These are phyloP conservation scores for Hypomyces rosellus DNA, from an alignment of 2,329 filamentous ascomycete species.

Conservation along the genomic window DNA sequence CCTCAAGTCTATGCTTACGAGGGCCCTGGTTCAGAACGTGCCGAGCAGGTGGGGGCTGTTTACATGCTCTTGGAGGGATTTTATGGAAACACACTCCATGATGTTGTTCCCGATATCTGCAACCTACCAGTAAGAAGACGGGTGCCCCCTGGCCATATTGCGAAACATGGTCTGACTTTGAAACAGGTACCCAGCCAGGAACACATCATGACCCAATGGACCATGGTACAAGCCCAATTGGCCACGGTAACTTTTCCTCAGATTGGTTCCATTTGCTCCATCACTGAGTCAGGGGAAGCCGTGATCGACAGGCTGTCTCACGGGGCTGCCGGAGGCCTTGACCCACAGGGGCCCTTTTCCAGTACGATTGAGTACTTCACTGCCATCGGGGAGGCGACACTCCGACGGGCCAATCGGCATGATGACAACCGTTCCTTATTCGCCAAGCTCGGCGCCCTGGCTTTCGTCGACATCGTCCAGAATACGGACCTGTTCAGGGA, in stretches of 20 bases:
- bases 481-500: too few species aligned
- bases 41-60: constrained; percentile 9
- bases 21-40: not conserved
- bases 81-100: constrained; percentile 17
- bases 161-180: too few species aligned
- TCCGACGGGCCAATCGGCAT: too few species aligned
- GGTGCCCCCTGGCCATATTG: too few species aligned
- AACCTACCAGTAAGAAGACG: constrained; percentile 12
- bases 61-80: constrained; percentile 24
- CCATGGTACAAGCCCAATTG: constrained; percentile 14
- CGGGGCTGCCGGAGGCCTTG: constrained; percentile 1
- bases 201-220: too few species aligned
- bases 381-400: too few species aligned
- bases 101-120: constrained; percentile 15
- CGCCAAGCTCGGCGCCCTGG: too few species aligned
- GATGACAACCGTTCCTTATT: too few species aligned
- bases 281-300: constrained; percentile 15
- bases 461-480: too few species aligned
- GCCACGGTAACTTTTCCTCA: constrained; percentile 13
- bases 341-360: constrained; percentile 13
- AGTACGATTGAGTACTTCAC: constrained; percentile 9
- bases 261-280: constrained; percentile 21
- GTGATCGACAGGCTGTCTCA: constrained; percentile 15
- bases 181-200: too few species aligned
- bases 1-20: too few species aligned